Evolutionary conservation across 169 alveolate species (phyloP).

Genomic region (Eimeria falciformis): DNA sequence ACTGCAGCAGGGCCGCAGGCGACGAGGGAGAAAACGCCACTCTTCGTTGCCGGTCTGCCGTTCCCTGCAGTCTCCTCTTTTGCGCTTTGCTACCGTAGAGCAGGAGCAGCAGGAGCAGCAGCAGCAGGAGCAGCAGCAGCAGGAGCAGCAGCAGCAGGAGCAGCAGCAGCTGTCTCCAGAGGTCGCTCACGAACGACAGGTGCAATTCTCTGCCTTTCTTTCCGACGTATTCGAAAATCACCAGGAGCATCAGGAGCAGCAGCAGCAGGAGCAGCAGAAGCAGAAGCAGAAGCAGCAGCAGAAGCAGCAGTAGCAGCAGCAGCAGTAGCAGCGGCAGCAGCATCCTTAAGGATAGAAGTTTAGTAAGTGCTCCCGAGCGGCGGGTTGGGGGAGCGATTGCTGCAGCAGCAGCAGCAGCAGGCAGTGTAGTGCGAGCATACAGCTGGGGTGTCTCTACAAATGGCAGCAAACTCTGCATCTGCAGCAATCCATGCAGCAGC

Average conservation of each 20-base stretch:
- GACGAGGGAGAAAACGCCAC: not conserved
- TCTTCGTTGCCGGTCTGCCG: not conserved
- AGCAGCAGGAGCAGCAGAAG: not conserved
- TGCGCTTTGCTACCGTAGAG: not conserved
- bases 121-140: not conserved
- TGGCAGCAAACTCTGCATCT: not conserved
- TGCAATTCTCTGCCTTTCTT: not conserved
- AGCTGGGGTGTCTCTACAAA: not conserved
- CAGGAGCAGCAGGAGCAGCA: not conserved
- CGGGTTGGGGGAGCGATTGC: not conserved
- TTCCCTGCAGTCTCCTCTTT: not conserved
- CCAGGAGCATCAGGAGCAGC: not conserved
- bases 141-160: constrained; percentile 31
- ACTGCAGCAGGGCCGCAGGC: not conserved
- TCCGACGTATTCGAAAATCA: not conserved
- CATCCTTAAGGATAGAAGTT: not conserved
- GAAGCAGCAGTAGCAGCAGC: constrained; percentile 3
- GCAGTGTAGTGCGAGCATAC: not conserved
- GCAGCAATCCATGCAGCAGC: not conserved
- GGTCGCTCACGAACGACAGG: not conserved
- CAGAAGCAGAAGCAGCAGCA: constrained; percentile 5
- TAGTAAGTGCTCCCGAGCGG: not conserved
- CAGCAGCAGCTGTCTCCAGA: not conserved
- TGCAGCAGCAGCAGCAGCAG: not conserved
- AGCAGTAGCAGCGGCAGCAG: not conserved